Base-by-base conservation (phyloP, 345 rosid species). In the Reutealis trisperma region DNA sequence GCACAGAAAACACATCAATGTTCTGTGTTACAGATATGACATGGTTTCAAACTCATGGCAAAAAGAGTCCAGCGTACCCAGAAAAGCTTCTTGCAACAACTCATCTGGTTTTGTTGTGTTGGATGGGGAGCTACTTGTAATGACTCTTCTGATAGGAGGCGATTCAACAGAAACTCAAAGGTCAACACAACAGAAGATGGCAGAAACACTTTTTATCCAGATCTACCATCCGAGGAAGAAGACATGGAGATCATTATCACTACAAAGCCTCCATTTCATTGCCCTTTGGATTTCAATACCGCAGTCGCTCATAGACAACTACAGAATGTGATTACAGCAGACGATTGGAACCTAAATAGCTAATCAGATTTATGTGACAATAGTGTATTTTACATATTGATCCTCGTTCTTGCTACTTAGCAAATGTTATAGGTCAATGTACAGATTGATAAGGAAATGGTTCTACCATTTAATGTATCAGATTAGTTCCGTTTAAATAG, bases 191-290 rank as follows among this genome's bases (percentile, higher is more conserved):
- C 88, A 61, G 63, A 91, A 86, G 75, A 88, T 81, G 76, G 88
- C 74, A 61, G 93, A 89, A 54, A 54, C 86, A 9, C 79, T 93
- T 63, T 77, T 88, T 74, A 77, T 88, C 83, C 98, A 93, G 82
- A 83, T 88, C 62, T 95, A 93, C 79, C 77, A 90, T 82, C 97
- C 92, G 0, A 83, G 77, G 83, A 88, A 80, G 86, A 95, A 88
- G 84, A 87, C 89, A 34, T 95, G 98, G 99, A 88, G 98, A 71
- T 83, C 78, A 21, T n/a, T n/a, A 45, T 88, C 10, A 22, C 78
- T 41, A 51, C 91, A 42, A 91, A 84, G 85, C 86, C 85, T 30
- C 98, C 94, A 61, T 85, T 88, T 9, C 70, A 63, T 67, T 52
- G 75, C 47, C 88, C 81, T 13, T 81, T 94, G 80, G 93, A 93